Evolutionary conservation across 2,329 filamentous ascomycete species (phyloP).

Genomic region (Alternaria burnsii): DNA sequence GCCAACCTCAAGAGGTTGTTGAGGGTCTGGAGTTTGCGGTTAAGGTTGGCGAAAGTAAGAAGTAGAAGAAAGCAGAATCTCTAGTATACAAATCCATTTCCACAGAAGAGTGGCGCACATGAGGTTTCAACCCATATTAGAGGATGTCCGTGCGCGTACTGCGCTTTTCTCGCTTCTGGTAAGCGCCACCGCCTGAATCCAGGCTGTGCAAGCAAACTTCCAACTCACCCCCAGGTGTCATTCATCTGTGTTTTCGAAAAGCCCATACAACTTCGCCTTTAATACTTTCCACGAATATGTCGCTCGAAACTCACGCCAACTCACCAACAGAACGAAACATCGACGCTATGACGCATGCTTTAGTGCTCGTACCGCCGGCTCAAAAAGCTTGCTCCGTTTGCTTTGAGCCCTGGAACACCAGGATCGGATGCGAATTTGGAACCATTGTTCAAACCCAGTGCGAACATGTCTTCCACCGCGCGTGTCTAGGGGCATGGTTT

Average conservation of each 20-base stretch:
- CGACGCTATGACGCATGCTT: neutral
- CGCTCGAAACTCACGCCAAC: neutral
- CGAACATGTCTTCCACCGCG: neutral
- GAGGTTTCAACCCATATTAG: neutral
- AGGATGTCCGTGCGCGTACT: neutral
- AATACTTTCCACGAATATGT: neutral
- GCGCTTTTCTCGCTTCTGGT: neutral
- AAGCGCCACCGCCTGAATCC: neutral
- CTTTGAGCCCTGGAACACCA: neutral
- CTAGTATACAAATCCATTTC: neutral
- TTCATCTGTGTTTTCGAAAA: too few relatives aligned
- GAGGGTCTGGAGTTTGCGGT: conserved; percentile 7
- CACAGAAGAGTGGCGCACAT: neutral
- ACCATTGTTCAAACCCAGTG: neutral
- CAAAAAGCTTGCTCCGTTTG: neutral
- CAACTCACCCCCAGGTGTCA: too few relatives aligned
- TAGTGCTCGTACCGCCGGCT: neutral
- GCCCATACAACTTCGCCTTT: neutral
- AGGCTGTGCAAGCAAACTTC: neutral
- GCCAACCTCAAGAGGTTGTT: conserved; percentile 3
- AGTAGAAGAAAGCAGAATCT: neutral
- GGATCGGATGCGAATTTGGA: neutral
- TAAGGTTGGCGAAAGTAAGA: neutral
- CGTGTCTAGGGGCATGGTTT: neutral
- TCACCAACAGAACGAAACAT: neutral